Evolutionary conservation across 2,329 filamentous ascomycete species (phyloP), one percentile per base, ranked within the genome.

Genomic region (Beauveria sp.): DNA sequence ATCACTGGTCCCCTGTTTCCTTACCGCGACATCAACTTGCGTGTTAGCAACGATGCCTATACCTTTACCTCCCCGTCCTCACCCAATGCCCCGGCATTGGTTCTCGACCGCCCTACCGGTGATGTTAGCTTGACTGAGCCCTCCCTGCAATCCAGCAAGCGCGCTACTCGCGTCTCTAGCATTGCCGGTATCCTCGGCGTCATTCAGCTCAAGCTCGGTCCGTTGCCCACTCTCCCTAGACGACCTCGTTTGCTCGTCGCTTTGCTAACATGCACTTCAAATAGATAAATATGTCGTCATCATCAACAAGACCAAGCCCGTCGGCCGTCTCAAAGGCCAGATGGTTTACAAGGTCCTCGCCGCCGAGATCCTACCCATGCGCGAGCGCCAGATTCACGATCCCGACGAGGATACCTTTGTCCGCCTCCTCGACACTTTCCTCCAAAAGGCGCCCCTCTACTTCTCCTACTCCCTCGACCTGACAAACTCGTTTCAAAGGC

Each of bases 391-490:
- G 66, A 86, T 98, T 64, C 91, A 90, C 75, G 95, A 99, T 71
- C 86, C 88, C 50, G 95, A 99, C 73, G 95, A 99, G 80, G 93
- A 98, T 75, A 89, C 86, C 67, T 98, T 97, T 74, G 83, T 98
- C 60, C 77, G 81, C 55, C 81, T 98, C 59, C 84, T 99, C 67
- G 92, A 92, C 74, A 85, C 83, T 53, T 86, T 95, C 65, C 83
- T 99, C 68, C 89, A 89, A 73, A 87, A 85, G 14, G 90, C 90
- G 0, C 91, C 93, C 9, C 92, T 98, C 88, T 98, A 96, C 82
- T 99, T 97, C 71, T 98, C 95, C 62, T 99, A 99, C 79, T 93
- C 93, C 9, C 86, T 96, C 73, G 95, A 99, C 75, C 83, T 99
- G 66, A 99, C 95, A 68, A 99, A 96, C 79, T 93, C 86, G 72